A percentile compares a stretch with the other conserved stretches of the same genome.
Conservation (phyloP, 495 filamentous ascomycete species). For the Penicillium daleae region DNA sequence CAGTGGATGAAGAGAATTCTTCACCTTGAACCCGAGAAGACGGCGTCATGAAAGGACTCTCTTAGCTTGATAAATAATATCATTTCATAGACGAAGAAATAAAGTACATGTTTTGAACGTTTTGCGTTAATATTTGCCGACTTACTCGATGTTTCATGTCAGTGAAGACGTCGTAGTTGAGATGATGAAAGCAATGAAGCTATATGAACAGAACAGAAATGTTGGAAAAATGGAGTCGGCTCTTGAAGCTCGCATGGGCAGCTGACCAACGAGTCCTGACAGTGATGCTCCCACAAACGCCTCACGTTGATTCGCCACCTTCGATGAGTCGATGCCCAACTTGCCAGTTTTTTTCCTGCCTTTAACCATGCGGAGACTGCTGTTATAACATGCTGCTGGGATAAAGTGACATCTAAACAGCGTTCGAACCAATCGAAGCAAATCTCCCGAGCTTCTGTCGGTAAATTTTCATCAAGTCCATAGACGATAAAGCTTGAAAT, state of each 20-base stretch:
- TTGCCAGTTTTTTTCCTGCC: slow-evolving; percentile 6
- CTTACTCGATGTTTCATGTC: too few relatives aligned
- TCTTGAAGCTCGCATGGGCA: slow-evolving; percentile 8
- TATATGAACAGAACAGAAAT: slow-evolving; percentile 5
- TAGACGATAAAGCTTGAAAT: slow-evolving; percentile 9
- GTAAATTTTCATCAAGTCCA: slow-evolving; percentile 13
- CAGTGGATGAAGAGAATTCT: slow-evolving; percentile 17
- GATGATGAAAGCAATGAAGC: too few relatives aligned
- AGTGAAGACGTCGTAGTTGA: too few relatives aligned
- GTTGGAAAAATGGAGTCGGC: slow-evolving; percentile 7
- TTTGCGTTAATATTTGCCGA: too few relatives aligned
- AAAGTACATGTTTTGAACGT: too few relatives aligned
- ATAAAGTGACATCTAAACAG: slow-evolving; percentile 11
- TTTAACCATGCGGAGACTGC: slow-evolving; percentile 12
- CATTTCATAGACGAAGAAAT: too few relatives aligned
- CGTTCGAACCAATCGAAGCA: slow-evolving; percentile 16
- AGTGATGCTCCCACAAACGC: slow-evolving; percentile 14
- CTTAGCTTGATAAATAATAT: too few relatives aligned
- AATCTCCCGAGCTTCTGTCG: slow-evolving; percentile 10
- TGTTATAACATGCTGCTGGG: background rate
- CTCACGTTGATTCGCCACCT: slow-evolving; percentile 14
- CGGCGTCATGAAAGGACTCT: background rate
- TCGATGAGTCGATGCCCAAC: slow-evolving; percentile 12
- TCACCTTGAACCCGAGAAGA: background rate
- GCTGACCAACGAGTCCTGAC: background rate